Evolutionary conservation across 768 basidiomycete genomes (phyloP), one percentile per base, ranked within the genome.

Genomic region (Ramaria sp.): DNA sequence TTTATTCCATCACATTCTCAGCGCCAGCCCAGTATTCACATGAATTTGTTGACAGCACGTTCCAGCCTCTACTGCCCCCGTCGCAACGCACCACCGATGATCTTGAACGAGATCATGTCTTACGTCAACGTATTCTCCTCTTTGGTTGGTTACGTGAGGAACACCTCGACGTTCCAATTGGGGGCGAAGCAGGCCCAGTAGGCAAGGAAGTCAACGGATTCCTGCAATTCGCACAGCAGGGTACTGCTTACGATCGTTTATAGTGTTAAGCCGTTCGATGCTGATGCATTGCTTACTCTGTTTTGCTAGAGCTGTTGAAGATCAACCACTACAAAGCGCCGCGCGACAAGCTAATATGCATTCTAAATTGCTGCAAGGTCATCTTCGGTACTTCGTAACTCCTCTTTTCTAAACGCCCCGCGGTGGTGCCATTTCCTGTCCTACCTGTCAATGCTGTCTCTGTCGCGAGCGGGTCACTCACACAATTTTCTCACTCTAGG

Each of bases 291-390:
- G n/a, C 10, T 33, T 38, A 19, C 34, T 34, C 54, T 4, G 39
- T 50, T 38, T 43, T 33, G 33, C 38, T 65, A 91, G 96, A 99
- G 69, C 75, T 99, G 43, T 70, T 92, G 63, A 98, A 97, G 77
- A 86, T 99, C 60, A 98, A 96, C 65, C 93, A 97, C 67, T 99
- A 98, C 75, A 98, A 98, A 69, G 96, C 96, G 10, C 96, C 96
- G 7, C 79, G 96, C 43, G 96, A 99, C 70, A 99, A 99, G 72
- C 74, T 98, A 52, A 98, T 99, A 55, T 98, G 96, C 69, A 88
- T 98, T 39, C 72, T 98, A 51, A 99, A 99, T 66, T 89, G 84
- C 69, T 99, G 94, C 82, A 99, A 99, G 74, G 92, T 99, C 69
- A 98, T 99, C 63, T 98, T 96, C 65, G 96, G 95, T 93, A 61